These are phyloP conservation scores for Deuterostichococcus epilithicus DNA, from an alignment of 139 green algal species.

Conservation along the genomic window DNA sequence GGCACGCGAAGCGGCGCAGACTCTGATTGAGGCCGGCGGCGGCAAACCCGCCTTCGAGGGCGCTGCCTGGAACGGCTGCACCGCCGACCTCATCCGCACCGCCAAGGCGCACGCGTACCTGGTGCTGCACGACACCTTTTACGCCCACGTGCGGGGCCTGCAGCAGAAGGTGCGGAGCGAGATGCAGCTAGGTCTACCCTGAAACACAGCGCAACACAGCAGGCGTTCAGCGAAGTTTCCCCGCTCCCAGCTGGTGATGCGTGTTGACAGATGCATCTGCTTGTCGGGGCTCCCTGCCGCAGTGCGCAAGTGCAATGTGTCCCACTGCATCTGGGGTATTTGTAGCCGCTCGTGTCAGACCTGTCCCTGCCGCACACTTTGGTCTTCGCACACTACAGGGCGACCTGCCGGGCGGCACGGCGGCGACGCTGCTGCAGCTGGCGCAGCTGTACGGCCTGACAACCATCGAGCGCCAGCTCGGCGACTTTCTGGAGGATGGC, in stretches of 20 bases:
- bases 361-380: background rate
- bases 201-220: too few relatives aligned
- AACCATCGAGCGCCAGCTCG: constrained; percentile 41
- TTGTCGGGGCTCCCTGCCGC: constrained; percentile 11
- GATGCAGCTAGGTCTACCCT: background rate
- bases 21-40: constrained; percentile 26
- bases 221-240: too few relatives aligned
- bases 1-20: constrained; percentile 21
- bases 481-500: constrained; percentile 67
- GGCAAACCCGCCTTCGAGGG: constrained; percentile 68
- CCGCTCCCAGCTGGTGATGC: background rate
- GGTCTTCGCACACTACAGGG: background rate
- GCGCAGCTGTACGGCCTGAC: constrained; percentile 58
- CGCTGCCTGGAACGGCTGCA: constrained; percentile 67
- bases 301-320: background rate
- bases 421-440: constrained; percentile 54
- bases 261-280: background rate
- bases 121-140: constrained; percentile 58
- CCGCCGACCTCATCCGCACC: constrained; percentile 61
- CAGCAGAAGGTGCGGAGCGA: constrained; percentile 8
- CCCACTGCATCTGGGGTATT: background rate
- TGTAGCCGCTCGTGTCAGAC: background rate
- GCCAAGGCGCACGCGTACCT: constrained; percentile 53
- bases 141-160: constrained; percentile 15
- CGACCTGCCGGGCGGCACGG: constrained; percentile 14